Conservation (phyloP, 192 early-diverging fungal species). For the Chytriomyces sp. region DNA sequence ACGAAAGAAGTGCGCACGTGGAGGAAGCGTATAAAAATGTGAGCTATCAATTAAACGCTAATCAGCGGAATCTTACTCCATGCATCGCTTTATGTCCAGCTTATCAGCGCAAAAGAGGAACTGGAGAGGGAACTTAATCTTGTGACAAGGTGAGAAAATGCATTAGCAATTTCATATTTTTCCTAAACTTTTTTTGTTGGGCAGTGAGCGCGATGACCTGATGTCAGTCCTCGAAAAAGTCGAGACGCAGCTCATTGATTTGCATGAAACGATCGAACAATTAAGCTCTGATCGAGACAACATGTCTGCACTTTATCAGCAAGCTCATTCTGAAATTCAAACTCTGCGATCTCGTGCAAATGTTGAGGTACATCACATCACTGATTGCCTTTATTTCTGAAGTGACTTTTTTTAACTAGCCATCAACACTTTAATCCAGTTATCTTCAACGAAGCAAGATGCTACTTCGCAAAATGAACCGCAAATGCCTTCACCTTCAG, state of each 20-base stretch:
- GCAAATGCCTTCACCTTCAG: too few species aligned
- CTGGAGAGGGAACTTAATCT: conserved; percentile 14
- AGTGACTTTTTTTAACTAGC: neutral
- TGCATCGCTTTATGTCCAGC: neutral
- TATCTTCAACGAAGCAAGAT: too few species aligned
- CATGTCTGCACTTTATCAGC: conserved; percentile 47
- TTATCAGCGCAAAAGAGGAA: neutral
- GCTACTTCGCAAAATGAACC: too few species aligned
- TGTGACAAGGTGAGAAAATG: conserved; percentile 10
- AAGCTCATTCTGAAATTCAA: conserved; percentile 37
- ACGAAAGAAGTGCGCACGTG: neutral
- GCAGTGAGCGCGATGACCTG: conserved; percentile 50
- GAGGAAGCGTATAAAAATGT: neutral
- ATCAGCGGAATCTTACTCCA: neutral
- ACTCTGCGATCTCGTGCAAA: conserved; percentile 8
- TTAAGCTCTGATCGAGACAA: conserved; percentile 56
- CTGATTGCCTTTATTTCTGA: neutral
- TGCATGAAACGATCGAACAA: conserved; percentile 38
- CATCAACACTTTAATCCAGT: neutral
- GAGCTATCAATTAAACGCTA: neutral
- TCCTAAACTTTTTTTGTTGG: conserved; percentile 2
- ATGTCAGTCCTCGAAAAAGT: conserved; percentile 46
- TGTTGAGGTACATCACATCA: neutral
- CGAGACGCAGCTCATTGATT: conserved; percentile 44
- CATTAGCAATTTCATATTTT: neutral